phyloP scores from a whole-genome alignment of 768 basidiomycete species.

The Boletus rubropictus region DNA sequence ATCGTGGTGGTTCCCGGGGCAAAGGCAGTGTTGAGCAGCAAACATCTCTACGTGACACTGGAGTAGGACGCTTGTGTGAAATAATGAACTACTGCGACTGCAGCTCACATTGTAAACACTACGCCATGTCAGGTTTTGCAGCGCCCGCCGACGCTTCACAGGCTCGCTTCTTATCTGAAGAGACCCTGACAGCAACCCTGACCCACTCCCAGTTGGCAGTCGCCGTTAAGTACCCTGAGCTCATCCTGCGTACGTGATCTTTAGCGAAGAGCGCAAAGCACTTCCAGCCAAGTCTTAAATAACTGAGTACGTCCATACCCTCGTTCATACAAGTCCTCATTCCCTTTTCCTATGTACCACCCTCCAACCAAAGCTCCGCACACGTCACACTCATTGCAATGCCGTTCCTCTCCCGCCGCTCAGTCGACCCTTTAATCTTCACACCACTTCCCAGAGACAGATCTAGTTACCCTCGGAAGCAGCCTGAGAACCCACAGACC shows the following conservation, averaged over 20 bases:
- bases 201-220: background rate
- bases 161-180: background rate
- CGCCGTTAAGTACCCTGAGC: constrained; percentile 8
- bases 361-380: background rate
- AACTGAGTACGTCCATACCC: constrained; percentile 10
- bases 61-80: constrained; percentile 16
- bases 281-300: constrained; percentile 16
- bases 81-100: background rate
- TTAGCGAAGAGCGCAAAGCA: constrained; percentile 19
- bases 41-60: constrained; percentile 56
- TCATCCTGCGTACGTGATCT: constrained; percentile 9
- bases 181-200: constrained; percentile 21
- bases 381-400: constrained; percentile 9
- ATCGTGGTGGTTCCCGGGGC: constrained; percentile 80
- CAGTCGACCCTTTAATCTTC: constrained; percentile 19
- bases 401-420: constrained; percentile 29
- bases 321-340: background rate
- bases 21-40: constrained; percentile 58
- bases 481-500: constrained; percentile 4
- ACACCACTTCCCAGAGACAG: background rate
- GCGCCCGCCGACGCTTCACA: background rate
- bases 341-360: constrained; percentile 15
- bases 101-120: background rate
- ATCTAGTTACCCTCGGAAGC: background rate
- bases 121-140: background rate